Base-by-base conservation (phyloP, 495 filamentous ascomycete species). In the Hyphodiscus hymeniophilus region DNA sequence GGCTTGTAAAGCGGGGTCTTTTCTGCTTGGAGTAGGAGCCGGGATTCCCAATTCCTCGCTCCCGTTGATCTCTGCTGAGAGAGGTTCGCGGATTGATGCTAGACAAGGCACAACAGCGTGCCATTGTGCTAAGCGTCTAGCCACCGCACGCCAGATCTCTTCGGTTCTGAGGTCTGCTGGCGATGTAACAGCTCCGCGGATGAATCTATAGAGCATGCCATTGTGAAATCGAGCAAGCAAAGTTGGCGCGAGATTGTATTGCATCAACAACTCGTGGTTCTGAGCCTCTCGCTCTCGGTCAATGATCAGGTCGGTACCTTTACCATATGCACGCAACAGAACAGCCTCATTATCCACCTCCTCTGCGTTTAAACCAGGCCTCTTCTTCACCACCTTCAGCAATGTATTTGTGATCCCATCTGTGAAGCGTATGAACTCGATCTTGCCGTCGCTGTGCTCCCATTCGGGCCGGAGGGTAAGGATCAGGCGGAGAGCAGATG, bases 391-490 rank as follows among this genome's bases (percentile, higher is more conserved):
- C 23, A 86, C 86, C 75, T 97, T 97, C 28, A 79, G 63, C 24
- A 98, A 76, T 69, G 91, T 96, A 66, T 98, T 98, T 38, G 92
- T 98, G 64, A 98, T 98, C 55, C 92, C 92, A 61, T 98, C 92
- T 22, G 87, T 98, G 70, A 97, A 98, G 38, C 82, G 79, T 40
- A 88, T 74, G 56, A 97, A 87, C 61, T 90, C 85, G 51, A 98
- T 76, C n/a, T 81, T 79, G 45, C 86, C 88, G 42, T 74, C 77
- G 0, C 74, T 66, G 15, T 76, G 72, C 50, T 82, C 75, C 92
- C 92, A 98, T 56, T 91, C 77, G 6, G 88, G 94, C 38, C 81
- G 77, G 31, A 96, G 71, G 17, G 87, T 76, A 44, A 90, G 73
- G 57, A 95, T 79, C 30, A 97, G 79, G 32, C 77, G 75, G 42